Evolutionary conservation across 2,329 filamentous ascomycete species (phyloP), one percentile per base, ranked within the genome.

Genomic region (Fusarium cyanostomum): DNA sequence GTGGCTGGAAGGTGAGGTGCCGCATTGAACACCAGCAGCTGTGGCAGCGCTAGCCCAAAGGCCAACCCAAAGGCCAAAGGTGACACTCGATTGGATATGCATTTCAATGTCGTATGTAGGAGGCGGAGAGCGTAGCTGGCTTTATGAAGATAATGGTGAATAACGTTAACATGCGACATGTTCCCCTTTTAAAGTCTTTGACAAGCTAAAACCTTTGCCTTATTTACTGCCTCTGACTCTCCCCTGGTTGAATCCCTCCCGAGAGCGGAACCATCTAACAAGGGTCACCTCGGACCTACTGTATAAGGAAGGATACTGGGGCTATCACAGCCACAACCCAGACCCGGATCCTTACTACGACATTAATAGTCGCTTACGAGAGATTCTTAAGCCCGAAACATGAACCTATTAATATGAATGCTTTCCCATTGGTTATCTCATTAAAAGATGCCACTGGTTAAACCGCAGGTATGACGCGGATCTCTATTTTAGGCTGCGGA

Each of bases 21-120:
- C 56, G 4, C 61, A 65, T 12, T 12, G 11, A 4, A 30, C 12
- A 1, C 31, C 5, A 5, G 11, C 11, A 18, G 61, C 61, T 15
- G 21, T 1, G 4, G 34, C 28, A 33, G 12, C 10, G 2, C 24
- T 50, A 13, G 28, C n/a, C n/a, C n/a, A n/a, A n/a, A n/a, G n/a
- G n/a, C 56, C 8, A 37, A 2, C 11, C n/a, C n/a, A n/a, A n/a
- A 65, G 10, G 18, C 56, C 26, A 7, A 65, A 8, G 10, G 48
- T 8, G 18, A 65, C 11, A 41, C 39, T 27, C 6, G 28, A 54
- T 21, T 58, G 51, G 3, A 62, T 16, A 30, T 31, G 35, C 59
- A 60, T 64, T 10, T 9, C 4, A 7, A 33, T 35, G 3, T 12
- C 5, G 31, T 46, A 10, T 9, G 0, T 4, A 37, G 8, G 10